Conservation (phyloP, 1,284 basidiomycete species). For the Boletus albobrunnescens region DNA sequence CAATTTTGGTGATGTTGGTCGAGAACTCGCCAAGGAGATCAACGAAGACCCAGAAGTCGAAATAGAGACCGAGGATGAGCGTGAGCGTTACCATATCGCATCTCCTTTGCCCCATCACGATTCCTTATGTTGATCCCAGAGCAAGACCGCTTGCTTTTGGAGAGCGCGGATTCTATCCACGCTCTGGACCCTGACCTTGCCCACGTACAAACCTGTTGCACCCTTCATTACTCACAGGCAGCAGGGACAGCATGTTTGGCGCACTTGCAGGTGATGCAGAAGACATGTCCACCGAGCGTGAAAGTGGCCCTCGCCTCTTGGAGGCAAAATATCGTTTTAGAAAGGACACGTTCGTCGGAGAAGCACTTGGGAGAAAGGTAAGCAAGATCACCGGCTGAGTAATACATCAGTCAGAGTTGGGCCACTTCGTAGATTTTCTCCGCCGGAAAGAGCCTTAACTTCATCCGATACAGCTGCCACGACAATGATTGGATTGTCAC, state of each 20-base stretch:
- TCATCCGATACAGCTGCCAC: constrained; percentile 94
- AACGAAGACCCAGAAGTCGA: constrained; percentile 84
- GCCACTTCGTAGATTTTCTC: constrained; percentile 81
- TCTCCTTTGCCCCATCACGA: neutral
- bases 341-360: constrained; percentile 93
- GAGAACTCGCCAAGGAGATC: constrained; percentile 92
- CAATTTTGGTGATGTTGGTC: constrained; percentile 90
- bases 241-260: constrained; percentile 59
- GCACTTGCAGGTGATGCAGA: constrained; percentile 50
- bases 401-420: neutral
- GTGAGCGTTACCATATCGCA: constrained; percentile 41
- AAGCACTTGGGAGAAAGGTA: constrained; percentile 92
- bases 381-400: constrained; percentile 5
- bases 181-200: constrained; percentile 72
- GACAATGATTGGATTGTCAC: constrained; percentile 95
- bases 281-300: constrained; percentile 49
- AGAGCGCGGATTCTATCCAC: constrained; percentile 76
- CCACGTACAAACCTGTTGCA: constrained; percentile 57
- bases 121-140: constrained; percentile 41
- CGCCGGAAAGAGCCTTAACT: constrained; percentile 96
- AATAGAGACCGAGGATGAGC: constrained; percentile 74
- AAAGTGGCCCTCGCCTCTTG: constrained; percentile 79
- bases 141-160: constrained; percentile 74
- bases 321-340: constrained; percentile 91
- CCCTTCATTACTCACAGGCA: constrained; percentile 50